These are phyloP conservation scores for Dactylellina leptospora DNA, from an alignment of 2,329 filamentous ascomycete species.

Conservation along the genomic window DNA sequence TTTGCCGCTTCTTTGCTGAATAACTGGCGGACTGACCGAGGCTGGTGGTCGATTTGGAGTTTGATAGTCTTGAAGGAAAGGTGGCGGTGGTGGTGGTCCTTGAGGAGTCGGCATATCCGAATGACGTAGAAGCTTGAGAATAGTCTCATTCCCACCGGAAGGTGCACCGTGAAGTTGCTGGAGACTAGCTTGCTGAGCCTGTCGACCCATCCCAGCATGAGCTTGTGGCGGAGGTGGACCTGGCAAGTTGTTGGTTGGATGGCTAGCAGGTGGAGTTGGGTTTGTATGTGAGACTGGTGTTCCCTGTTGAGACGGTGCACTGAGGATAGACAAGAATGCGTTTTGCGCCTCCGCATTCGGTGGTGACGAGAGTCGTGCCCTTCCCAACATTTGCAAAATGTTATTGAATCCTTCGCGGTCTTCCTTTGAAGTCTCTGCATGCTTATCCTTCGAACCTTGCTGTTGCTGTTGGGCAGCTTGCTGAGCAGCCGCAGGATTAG, in stretches of 20 bases:
- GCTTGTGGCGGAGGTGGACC: conserved; percentile 25
- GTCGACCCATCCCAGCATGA: conserved; percentile 12
- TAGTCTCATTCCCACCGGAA: conserved; percentile 37
- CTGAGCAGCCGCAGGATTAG: background rate
- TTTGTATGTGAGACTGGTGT: conserved; percentile 47
- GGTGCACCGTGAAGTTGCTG: conserved; percentile 9
- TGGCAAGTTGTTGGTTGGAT: conserved; percentile 36
- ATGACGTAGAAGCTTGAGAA: conserved; percentile 45
- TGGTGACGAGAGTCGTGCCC: conserved; percentile 56
- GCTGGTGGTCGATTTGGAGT: conserved; percentile 39
- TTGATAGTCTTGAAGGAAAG: conserved; percentile 49
- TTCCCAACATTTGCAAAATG: conserved; percentile 65
- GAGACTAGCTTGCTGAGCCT: conserved; percentile 14
- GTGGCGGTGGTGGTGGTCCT: conserved; percentile 36
- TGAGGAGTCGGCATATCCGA: conserved; percentile 52
- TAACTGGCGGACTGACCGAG: conserved; percentile 38
- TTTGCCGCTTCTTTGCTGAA: conserved; percentile 36
- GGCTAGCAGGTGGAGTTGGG: conserved; percentile 38
- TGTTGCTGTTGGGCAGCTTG: conserved; percentile 11
- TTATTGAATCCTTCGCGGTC: conserved; percentile 66
- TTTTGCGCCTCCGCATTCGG: conserved; percentile 40
- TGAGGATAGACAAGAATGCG: conserved; percentile 41
- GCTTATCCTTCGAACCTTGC: conserved; percentile 55
- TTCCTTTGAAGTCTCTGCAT: conserved; percentile 58
- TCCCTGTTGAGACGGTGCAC: conserved; percentile 47